Evolutionary conservation across 768 basidiomycete species (phyloP).

Genomic region (Mycena crocata): DNA sequence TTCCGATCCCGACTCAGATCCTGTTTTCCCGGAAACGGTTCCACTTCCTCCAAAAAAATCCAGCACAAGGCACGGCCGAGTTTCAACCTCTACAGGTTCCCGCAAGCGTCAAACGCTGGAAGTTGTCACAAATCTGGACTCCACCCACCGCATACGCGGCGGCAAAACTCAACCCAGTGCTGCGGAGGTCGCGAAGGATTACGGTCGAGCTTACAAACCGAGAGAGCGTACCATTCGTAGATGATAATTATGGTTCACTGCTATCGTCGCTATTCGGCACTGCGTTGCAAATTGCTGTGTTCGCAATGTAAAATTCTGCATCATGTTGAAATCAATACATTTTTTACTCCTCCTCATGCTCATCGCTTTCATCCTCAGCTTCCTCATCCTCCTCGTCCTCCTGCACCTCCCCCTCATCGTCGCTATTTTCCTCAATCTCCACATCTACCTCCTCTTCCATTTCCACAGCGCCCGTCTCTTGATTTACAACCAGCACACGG

Average conservation of each 20-base stretch:
- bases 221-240: too few relatives aligned
- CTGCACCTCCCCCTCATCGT: not conserved
- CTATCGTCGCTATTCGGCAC: too few relatives aligned
- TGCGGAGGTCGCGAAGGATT: not conserved
- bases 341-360: too few relatives aligned
- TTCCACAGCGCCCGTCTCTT: too few relatives aligned
- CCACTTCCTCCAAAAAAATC: not conserved
- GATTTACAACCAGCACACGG: not conserved
- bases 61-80: not conserved
- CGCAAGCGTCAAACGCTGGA: not conserved
- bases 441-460: too few relatives aligned
- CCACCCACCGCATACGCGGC: too few relatives aligned
- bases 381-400: not conserved
- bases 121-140: not conserved
- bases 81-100: too few relatives aligned
- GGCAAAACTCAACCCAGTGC: not conserved
- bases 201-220: slow-evolving; percentile 10
- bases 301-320: too few relatives aligned
- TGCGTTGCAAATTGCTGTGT: too few relatives aligned
- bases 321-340: too few relatives aligned
- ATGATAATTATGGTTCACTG: too few relatives aligned
- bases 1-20: not conserved
- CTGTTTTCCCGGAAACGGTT: not conserved
- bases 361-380: not conserved
- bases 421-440: not conserved